Evolutionary conservation across 2,329 filamentous ascomycete species (phyloP).

Genomic region (Alternaria brassicicola): DNA sequence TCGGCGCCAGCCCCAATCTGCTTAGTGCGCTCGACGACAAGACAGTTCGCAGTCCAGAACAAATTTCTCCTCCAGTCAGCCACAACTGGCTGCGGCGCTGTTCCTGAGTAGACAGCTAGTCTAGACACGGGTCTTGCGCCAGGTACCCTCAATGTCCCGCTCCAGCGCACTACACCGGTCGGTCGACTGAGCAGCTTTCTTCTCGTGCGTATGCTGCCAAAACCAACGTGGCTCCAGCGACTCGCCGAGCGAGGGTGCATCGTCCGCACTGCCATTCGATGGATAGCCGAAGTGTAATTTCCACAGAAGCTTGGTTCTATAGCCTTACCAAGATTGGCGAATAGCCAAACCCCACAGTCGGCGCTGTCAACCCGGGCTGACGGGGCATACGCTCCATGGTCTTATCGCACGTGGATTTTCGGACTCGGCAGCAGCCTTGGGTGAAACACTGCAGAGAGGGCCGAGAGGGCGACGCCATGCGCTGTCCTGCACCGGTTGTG

Average conservation of each 20-base stretch:
- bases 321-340: conserved; percentile 18
- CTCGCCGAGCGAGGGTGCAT: conserved; percentile 11
- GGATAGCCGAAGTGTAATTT: conserved; percentile 19
- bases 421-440: conserved; percentile 17
- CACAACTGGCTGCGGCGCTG: conserved; percentile 23
- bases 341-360: conserved; percentile 13
- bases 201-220: conserved; percentile 16
- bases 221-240: conserved; percentile 26
- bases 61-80: conserved; percentile 7
- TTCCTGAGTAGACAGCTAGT: conserved; percentile 18
- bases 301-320: conserved; percentile 22
- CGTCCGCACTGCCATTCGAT: conserved; percentile 17
- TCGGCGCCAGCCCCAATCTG: conserved; percentile 8
- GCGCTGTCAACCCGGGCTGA: conserved; percentile 18
- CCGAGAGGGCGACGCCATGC: conserved; percentile 18
- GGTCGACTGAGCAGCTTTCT: conserved; percentile 8
- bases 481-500: conserved; percentile 12
- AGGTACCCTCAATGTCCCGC: conserved; percentile 13
- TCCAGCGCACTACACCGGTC: conserved; percentile 1
- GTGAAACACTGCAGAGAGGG: conserved; percentile 19
- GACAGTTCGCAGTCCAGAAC: conserved; percentile 16
- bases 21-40: conserved; percentile 7
- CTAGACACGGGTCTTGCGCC: conserved; percentile 19
- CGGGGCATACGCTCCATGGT: conserved; percentile 18
- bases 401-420: conserved; percentile 25